Percentiles rank a stretch among this genome's conserved stretches.
phyloP scores from a whole-genome alignment of 2,329 filamentous ascomycete species.

The Hypoxylon sp. region DNA sequence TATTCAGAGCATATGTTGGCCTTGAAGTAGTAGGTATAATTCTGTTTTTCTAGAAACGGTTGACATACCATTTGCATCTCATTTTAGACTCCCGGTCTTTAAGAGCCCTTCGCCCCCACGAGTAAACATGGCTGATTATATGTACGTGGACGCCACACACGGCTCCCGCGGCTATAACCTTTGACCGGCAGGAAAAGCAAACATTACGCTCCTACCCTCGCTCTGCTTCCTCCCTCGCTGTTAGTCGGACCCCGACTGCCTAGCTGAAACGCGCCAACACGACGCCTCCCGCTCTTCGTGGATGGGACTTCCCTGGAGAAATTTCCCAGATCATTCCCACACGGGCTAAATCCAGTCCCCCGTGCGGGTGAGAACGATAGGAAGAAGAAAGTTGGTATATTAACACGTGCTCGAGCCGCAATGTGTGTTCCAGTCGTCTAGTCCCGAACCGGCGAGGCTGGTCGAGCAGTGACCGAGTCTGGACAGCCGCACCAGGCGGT shows the following conservation, averaged over 20 bases:
- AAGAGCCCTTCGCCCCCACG: conserved; percentile 17
- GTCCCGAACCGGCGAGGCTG: not conserved
- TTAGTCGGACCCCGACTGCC: conserved; percentile 16
- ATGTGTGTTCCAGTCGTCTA: conserved; percentile 2
- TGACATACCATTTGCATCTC: not conserved
- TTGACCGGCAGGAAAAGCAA: conserved; percentile 27
- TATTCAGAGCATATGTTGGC: not conserved
- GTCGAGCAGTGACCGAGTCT: conserved; percentile 3
- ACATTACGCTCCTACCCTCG: conserved; percentile 7
- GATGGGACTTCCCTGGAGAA: conserved; percentile 21
- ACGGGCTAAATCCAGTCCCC: conserved; percentile 13
- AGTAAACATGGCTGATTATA: conserved; percentile 21
- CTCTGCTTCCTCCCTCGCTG: conserved; percentile 6
- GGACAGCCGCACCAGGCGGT: conserved; percentile 10
- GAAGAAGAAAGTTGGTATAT: conserved; percentile 1
- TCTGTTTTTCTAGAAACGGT: not conserved
- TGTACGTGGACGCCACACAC: conserved; percentile 27
- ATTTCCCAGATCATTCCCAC: conserved; percentile 33
- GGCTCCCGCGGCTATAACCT: conserved; percentile 11
- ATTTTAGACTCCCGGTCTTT: conserved; percentile 5
- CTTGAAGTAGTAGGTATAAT: not conserved
- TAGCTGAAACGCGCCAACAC: conserved; percentile 37
- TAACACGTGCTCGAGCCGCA: conserved; percentile 39
- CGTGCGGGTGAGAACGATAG: not conserved
- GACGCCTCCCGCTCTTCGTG: conserved; percentile 35